A percentile compares a stretch with the other conserved stretches of the same genome.
These are phyloP conservation scores for Pterulicium gracile DNA, from an alignment of 1,284 basidiomycete species.

Conservation along the genomic window DNA sequence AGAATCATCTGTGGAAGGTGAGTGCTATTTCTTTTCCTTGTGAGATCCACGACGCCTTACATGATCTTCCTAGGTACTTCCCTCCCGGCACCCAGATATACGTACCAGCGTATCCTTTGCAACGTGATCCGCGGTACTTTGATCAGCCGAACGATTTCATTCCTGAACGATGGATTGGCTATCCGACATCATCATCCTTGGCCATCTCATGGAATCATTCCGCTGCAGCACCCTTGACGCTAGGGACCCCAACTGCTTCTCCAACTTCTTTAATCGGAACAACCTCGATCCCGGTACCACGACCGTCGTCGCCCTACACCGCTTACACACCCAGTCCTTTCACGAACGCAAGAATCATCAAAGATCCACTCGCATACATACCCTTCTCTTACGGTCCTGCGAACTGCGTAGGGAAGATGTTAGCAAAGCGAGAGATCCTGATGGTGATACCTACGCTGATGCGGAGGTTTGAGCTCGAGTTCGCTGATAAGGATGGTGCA, in stretches of 20 bases:
- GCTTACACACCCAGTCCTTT: slow-evolving; percentile 6
- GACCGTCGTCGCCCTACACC: slow-evolving; percentile 13
- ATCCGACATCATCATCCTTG: slow-evolving; percentile 10
- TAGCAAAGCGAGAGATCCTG: slow-evolving; percentile 25
- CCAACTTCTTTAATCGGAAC: slow-evolving; percentile 26
- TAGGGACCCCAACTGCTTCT: slow-evolving; percentile 19
- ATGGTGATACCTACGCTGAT: slow-evolving; percentile 18
- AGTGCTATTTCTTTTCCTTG: slow-evolving; percentile 11
- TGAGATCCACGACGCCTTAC: slow-evolving; percentile 11
- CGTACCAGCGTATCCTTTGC: slow-evolving; percentile 35
- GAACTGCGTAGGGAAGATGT: slow-evolving; percentile 25
- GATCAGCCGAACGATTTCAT: slow-evolving; percentile 27
- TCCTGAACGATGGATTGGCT: slow-evolving; percentile 27
- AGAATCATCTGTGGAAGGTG: slow-evolving; percentile 23
- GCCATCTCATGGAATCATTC: neutral
- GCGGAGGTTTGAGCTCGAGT: slow-evolving; percentile 20
- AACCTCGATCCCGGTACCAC: slow-evolving; percentile 28
- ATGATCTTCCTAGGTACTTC: slow-evolving; percentile 25
- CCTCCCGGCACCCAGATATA: slow-evolving; percentile 37
- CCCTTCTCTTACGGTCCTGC: slow-evolving; percentile 28
- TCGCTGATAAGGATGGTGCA: slow-evolving; percentile 19
- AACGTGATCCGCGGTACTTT: slow-evolving; percentile 28
- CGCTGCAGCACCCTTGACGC: slow-evolving; percentile 2
- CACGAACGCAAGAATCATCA: slow-evolving; percentile 11
- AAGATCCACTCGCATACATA: slow-evolving; percentile 23